These are phyloP conservation scores for Tricholoma matsutake DNA, from an alignment of 768 basidiomycete genomes.

Conservation along the genomic window DNA sequence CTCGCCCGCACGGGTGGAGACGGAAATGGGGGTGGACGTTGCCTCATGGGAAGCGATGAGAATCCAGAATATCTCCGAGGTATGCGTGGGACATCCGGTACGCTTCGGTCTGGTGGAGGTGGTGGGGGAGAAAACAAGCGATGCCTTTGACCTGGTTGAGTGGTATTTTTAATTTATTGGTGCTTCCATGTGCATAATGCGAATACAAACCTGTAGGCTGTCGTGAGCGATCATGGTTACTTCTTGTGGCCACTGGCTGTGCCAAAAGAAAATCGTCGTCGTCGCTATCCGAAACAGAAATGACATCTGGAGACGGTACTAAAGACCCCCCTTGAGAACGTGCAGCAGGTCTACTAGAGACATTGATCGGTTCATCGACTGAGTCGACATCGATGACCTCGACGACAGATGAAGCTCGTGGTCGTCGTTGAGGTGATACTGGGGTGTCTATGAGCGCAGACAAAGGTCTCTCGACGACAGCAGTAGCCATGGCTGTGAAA, in stretches of 20 bases:
- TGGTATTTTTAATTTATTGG: background rate
- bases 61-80: conserved; percentile 35
- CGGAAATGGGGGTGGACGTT: conserved; percentile 28
- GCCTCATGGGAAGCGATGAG: conserved; percentile 37
- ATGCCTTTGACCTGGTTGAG: conserved; percentile 5
- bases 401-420: conserved; percentile 22
- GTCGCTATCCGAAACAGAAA: conserved; percentile 36
- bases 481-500: conserved; percentile 27
- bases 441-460: conserved; percentile 22
- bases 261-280: conserved; percentile 32
- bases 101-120: conserved; percentile 30
- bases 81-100: conserved; percentile 58
- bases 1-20: conserved; percentile 46
- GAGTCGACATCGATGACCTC: conserved; percentile 47
- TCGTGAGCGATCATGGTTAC: conserved; percentile 7
- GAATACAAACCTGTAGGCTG: conserved; percentile 10
- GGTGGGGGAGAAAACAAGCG: conserved; percentile 49
- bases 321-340: conserved; percentile 8
- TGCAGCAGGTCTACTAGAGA: conserved; percentile 3
- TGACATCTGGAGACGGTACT: conserved; percentile 23
- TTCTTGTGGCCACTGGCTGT: conserved; percentile 6
- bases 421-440: conserved; percentile 12
- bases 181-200: too few relatives aligned
- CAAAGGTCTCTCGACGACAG: conserved; percentile 24
- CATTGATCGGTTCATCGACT: conserved; percentile 24